Conservation (phyloP, 352 stramenopile species). For the Saprolegnia diclina region DNA sequence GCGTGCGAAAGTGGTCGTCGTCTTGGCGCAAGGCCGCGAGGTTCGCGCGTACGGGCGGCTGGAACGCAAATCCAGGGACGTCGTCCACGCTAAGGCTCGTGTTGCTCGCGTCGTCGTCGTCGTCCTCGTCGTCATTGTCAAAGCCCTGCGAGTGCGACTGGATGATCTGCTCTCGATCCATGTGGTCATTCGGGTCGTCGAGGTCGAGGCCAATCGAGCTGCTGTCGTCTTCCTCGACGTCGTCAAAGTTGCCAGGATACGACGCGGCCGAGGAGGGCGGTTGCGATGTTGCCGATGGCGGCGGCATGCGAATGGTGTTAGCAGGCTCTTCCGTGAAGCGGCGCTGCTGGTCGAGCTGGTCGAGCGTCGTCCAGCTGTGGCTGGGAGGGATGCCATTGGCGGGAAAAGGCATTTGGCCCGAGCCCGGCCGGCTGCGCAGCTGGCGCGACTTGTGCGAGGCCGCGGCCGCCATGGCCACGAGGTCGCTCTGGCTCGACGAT, state of each 20-base stretch:
- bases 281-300: constrained; percentile 1
- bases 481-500: not conserved
- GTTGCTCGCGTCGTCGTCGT: not conserved
- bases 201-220: constrained; percentile 19
- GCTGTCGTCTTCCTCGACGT: constrained; percentile 19
- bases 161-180: not conserved
- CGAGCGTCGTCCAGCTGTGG: constrained; percentile 15
- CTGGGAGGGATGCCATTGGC: not conserved
- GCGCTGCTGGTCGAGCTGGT: not conserved
- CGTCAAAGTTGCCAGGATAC: constrained; percentile 14
- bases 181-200: not conserved
- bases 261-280: not conserved
- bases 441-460: constrained; percentile 18
- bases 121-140: constrained; percentile 16
- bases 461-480: constrained; percentile 7
- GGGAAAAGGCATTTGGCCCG: not conserved
- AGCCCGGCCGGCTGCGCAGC: constrained; percentile 1
- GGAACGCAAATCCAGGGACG: not conserved
- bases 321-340: constrained; percentile 13
- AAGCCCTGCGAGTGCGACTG: not conserved
- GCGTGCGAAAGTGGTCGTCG: not conserved
- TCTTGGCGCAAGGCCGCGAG: not conserved
- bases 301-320: constrained; percentile 10
- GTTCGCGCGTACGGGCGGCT: not conserved
- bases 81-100: not conserved